Conservation (phyloP, 2,329 filamentous ascomycete species). For the Cytospora piceae region DNA sequence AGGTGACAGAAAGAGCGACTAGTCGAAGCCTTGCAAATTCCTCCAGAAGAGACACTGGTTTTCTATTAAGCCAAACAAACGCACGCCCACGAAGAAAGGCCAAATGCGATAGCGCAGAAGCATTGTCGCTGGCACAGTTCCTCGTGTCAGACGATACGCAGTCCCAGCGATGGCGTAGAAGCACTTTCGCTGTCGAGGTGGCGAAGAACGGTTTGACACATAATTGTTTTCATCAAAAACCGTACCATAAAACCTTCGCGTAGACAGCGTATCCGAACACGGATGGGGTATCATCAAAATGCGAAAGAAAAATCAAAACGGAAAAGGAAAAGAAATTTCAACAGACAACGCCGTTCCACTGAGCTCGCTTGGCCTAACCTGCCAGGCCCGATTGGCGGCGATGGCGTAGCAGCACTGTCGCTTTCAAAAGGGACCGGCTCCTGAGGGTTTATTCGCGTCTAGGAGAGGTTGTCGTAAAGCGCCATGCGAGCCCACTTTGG, state of each 20-base stretch:
- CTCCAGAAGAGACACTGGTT: too few species aligned
- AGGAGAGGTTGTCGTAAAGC: too few species aligned
- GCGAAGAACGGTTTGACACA: conserved; percentile 33
- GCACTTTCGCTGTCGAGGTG: conserved; percentile 58
- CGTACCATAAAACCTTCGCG: conserved; percentile 33
- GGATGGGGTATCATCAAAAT: conserved; percentile 58
- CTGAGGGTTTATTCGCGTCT: too few species aligned
- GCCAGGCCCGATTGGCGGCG: not conserved
- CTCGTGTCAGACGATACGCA: conserved; percentile 53
- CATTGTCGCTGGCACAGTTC: conserved; percentile 52
- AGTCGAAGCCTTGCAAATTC: too few species aligned
- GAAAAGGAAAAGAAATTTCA: conserved; percentile 27
- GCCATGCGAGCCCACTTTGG: not conserved
- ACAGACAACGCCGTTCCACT: conserved; percentile 27
- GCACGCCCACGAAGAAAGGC: conserved; percentile 29
- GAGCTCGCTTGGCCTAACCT: not conserved
- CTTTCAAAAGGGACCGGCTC: conserved; percentile 35
- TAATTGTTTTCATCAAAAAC: conserved; percentile 28
- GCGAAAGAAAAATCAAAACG: conserved; percentile 35
- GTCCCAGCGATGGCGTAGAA: conserved; percentile 60
- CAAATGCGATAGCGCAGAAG: conserved; percentile 54
- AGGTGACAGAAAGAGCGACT: too few species aligned
- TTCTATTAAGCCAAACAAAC: conserved; percentile 19
- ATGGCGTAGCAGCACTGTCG: conserved; percentile 40
- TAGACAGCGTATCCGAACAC: conserved; percentile 56